Percentiles rank a stretch among this genome's conserved stretches.
These are phyloP conservation scores for Capsicum chinense DNA, from an alignment of 257 asterid genomes.

Conservation along the genomic window DNA sequence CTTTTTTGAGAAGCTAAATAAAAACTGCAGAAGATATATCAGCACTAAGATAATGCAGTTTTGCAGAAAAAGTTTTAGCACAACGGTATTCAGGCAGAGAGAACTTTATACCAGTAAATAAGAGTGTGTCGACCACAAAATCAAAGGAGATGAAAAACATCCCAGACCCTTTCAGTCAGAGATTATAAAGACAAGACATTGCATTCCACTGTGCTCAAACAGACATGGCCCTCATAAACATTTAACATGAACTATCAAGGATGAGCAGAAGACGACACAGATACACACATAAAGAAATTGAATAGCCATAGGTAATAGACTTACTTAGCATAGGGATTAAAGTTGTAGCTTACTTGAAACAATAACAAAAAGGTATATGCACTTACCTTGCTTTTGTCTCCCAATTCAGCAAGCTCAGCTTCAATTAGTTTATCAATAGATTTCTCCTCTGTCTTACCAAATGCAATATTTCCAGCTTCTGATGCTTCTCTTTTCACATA, in stretches of 20 bases:
- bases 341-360: neutral
- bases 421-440: conserved; percentile 86
- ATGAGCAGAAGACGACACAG: neutral
- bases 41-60: neutral
- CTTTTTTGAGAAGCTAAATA: neutral
- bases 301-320: neutral
- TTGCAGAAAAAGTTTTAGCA: neutral
- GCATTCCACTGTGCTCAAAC: conserved; percentile 7
- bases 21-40: neutral
- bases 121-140: neutral
- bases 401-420: conserved; percentile 86
- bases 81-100: neutral
- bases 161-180: conserved; percentile 14
- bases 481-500: conserved; percentile 45
- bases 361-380: neutral
- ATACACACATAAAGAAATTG: conserved; percentile 2
- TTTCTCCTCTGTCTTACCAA: conserved; percentile 51
- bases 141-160: neutral
- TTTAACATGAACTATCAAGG: neutral
- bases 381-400: conserved; percentile 86
- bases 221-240: conserved; percentile 17
- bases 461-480: conserved; percentile 34
- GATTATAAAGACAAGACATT: neutral
- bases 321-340: neutral
- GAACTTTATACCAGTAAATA: neutral